Evolutionary conservation across 257 asterid species (phyloP), one percentile per base, ranked within the genome.

Genomic region (Solanum habrochaites): DNA sequence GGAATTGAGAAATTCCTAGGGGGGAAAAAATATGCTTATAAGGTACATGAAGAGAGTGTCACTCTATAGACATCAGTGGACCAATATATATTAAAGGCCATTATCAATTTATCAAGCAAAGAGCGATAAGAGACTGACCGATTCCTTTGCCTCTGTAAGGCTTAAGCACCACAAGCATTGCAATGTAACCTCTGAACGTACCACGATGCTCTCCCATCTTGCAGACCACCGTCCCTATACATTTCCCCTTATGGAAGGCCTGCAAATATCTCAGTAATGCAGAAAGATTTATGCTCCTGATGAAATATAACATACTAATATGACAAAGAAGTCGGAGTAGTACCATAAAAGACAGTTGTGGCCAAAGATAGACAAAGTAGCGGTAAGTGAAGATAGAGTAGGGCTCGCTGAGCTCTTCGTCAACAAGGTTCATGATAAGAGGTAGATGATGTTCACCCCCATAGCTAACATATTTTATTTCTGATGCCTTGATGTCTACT

Each of bases 351-450:
- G 95, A 94, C 86, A 97, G 95, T 49, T 96, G 92, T 10, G 99
- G 99, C 99, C 99, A 97, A 86, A 93, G 98, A 89, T 97, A 93
- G 88, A 97, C 99, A 88, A 97, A 97, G 94, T 96, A 97, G 89
- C 99, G 94, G 90, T 97, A 97, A 40, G 99, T 96, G 93, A 97
- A 97, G 88, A 97, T 96, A 86, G 99, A 97, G 87, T 97, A 97
- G 72, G 99, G 99, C 85, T 97, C 99, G 62, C 98, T 96, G 62
- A 96, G 98, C 92, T 96, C 99, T 90, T 95, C 91, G 83, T 97
- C 99, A 81, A 97, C 99, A 84, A 97, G 95, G 85, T 97, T 92
- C 99, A 96, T 97, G 64, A 97, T 96, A 56, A 97, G 90, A n/a
- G 99, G 99, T 52, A 96, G 93, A 84, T 97, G 99, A 85, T 96